Evolutionary conservation across 495 filamentous ascomycete genomes (phyloP).

Genomic region (Trichoderma gamsii): DNA sequence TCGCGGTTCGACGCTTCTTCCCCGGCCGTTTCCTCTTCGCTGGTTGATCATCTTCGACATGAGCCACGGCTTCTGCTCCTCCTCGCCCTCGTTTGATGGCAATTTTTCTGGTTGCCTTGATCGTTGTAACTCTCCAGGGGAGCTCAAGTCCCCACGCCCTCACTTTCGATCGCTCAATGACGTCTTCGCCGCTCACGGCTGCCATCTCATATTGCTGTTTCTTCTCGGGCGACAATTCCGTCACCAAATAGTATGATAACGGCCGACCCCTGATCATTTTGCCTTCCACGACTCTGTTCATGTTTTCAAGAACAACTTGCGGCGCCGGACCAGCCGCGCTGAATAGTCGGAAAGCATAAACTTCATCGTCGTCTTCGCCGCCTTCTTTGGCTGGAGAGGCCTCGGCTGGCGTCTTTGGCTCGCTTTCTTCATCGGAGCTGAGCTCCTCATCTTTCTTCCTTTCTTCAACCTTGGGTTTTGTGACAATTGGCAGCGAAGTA

Average conservation of each 20-base stretch:
- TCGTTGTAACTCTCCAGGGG: constrained; percentile 48
- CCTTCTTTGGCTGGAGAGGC: constrained; percentile 8
- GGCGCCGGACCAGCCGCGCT: constrained; percentile 33
- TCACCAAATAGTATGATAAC: constrained; percentile 39
- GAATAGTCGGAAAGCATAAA: constrained; percentile 50
- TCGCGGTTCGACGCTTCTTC: constrained; percentile 48
- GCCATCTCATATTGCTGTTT: constrained; percentile 29
- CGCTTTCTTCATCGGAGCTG: constrained; percentile 16
- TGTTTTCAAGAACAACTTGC: constrained; percentile 30
- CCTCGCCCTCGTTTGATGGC: not conserved
- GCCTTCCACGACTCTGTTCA: constrained; percentile 23
- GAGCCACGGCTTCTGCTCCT: not conserved
- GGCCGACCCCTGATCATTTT: constrained; percentile 39
- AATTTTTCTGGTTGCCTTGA: constrained; percentile 22
- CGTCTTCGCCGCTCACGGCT: constrained; percentile 41
- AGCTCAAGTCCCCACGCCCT: constrained; percentile 48
- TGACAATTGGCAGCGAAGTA: not conserved
- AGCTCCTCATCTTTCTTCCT: constrained; percentile 17
- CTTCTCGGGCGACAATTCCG: constrained; percentile 28
- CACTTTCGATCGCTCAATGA: constrained; percentile 33
- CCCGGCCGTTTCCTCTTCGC: constrained; percentile 41
- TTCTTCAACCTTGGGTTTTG: not conserved
- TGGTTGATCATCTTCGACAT: constrained; percentile 19
- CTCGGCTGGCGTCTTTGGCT: constrained; percentile 11
- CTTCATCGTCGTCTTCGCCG: constrained; percentile 24